Base-by-base conservation (phyloP, 768 basidiomycete genomes). In the Serendipita sp. region DNA sequence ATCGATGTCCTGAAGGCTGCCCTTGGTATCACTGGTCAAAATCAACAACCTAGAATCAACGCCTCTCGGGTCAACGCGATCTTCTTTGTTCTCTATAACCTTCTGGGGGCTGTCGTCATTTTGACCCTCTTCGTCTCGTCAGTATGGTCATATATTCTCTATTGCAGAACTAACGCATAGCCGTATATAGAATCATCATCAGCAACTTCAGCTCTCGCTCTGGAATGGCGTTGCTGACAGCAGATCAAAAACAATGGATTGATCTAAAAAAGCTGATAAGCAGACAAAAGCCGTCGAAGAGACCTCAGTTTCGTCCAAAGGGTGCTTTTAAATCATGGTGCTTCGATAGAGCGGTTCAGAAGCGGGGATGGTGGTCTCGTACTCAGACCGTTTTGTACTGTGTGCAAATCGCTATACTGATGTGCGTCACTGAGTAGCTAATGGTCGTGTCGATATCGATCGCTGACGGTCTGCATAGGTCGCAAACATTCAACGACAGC, bases 311-410 rank as follows among this genome's bases (percentile, higher is more conserved):
- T 15, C 77, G 79, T 16, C 91, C 91, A 0, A 74, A 73, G 0
- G 78, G 73, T 66, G 67, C 69, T 0, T 68, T 91, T 34, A 79
- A 86, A 62, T 77, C 80, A 23, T 97, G 95, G 93, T 97, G 95
- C 72, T 95, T 84, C 71, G 87, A 94, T 64, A 82, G 92, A 33
- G 94, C 95, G 0, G 83, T 91, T 15, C 79, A 84, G 66, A 98
- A 97, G 72, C 88, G 92, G 69, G 95, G 95, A 1, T 91, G 86
- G 83, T 98, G 94, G 94, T 81, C 87, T 3, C 77, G 85, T 64
- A 75, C 75, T 58, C 87, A 94, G 81, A 92, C 91, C 0, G 71
- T 81, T 2, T 71, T 95, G 27, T 94, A 92, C 69, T 72, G 88
- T 18, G 45, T 88, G 16, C 94, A 97, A 71, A 89, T 96, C 48